Evolutionary conservation across 208 protist species (phyloP).

Genomic region (Acanthamoeba divionensis): DNA sequence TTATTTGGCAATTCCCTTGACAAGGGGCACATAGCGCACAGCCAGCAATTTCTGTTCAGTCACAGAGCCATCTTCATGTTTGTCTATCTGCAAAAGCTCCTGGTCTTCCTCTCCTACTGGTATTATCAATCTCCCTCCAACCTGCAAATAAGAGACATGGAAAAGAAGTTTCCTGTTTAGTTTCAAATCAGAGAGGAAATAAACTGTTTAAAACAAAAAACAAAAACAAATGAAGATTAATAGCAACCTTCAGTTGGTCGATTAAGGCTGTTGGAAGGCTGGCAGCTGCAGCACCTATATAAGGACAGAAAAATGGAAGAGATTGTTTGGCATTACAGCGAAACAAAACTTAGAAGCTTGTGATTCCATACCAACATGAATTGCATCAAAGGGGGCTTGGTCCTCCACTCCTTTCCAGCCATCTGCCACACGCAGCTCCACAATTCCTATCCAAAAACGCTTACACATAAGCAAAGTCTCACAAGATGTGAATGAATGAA

Average conservation of each 20-base stretch:
- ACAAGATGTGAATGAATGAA: too few relatives aligned
- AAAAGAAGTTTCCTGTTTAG: not conserved
- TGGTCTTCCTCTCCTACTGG: constrained; percentile 62
- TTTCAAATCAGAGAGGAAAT: too few relatives aligned
- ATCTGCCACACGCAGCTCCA: constrained; percentile 52
- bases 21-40: constrained; percentile 44
- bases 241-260: constrained; percentile 62
- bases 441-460: too few relatives aligned
- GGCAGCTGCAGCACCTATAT: constrained; percentile 1
- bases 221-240: too few relatives aligned
- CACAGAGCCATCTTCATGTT: constrained; percentile 3
- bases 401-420: constrained; percentile 57
- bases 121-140: constrained; percentile 68
- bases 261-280: constrained; percentile 59
- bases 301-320: too few relatives aligned
- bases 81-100: constrained; percentile 33
- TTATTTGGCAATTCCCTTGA: not conserved
- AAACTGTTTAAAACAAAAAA: too few relatives aligned
- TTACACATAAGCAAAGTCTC: too few relatives aligned
- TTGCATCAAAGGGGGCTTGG: constrained; percentile 70
- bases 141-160: not conserved
- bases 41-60: not conserved
- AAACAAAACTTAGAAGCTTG: not conserved
- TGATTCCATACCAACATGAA: constrained; percentile 76
- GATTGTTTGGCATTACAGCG: too few relatives aligned